phyloP scores from a whole-genome alignment of 2,329 filamentous ascomycete genomes.

The Exophiala sp. region DNA sequence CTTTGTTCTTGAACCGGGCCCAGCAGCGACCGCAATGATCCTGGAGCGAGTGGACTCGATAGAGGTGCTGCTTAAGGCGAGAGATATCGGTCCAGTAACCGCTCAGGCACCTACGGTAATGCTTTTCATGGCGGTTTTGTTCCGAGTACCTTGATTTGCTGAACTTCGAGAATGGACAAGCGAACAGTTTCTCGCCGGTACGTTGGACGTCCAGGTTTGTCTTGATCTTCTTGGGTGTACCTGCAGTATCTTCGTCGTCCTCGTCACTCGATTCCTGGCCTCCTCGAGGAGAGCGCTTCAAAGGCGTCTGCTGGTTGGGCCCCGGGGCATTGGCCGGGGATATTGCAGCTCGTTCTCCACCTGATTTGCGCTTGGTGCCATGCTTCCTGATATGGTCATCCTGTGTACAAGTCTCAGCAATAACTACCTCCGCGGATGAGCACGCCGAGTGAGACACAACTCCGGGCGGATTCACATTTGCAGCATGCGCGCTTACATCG shows the following conservation, averaged over 20 bases:
- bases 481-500: conserved; percentile 5
- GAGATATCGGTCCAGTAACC: conserved; percentile 28
- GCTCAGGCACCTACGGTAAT: conserved; percentile 25
- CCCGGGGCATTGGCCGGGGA: conserved; percentile 12
- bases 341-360: conserved; percentile 3
- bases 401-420: conserved; percentile 3
- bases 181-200: conserved; percentile 20
- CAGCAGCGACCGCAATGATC: conserved; percentile 23
- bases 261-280: conserved; percentile 17
- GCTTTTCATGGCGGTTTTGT: conserved; percentile 23
- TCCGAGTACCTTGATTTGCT: conserved; percentile 25
- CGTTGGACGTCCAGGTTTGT: conserved; percentile 12
- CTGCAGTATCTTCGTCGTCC: conserved; percentile 21
- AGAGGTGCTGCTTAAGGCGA: conserved; percentile 28
- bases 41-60: conserved; percentile 25
- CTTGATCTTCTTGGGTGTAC: conserved; percentile 26
- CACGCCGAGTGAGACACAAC: no score
- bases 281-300: conserved; percentile 10
- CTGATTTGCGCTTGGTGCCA: conserved; percentile 25
- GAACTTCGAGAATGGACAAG: conserved; percentile 27
- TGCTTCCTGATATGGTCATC: conserved; percentile 11
- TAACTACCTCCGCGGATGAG: background rate
- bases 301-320: conserved; percentile 9
- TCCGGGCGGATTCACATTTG: no score
- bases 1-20: conserved; percentile 16